These are phyloP conservation scores for Scenedesmus sp. DNA, from an alignment of 163 green algal genomes.

Conservation along the genomic window DNA sequence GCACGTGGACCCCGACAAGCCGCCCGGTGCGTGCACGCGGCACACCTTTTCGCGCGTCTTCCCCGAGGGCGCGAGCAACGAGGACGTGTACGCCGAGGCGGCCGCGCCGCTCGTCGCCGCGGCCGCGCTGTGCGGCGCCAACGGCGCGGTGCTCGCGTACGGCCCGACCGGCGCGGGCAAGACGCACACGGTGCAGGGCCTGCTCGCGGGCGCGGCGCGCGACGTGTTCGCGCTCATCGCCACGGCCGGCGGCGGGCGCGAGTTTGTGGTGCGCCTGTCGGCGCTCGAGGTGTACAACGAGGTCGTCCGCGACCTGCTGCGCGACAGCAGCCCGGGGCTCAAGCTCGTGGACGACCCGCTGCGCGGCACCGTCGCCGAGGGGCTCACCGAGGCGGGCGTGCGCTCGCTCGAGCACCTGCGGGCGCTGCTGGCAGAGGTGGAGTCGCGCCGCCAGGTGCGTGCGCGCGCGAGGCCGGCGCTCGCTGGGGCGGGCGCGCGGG, in stretches of 20 bases:
- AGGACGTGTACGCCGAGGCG: slow-evolving; percentile 27
- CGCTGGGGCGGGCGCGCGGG: too few relatives aligned
- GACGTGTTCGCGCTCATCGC: slow-evolving; percentile 66
- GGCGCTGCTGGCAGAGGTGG: slow-evolving; percentile 60
- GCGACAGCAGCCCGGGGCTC: slow-evolving; percentile 44
- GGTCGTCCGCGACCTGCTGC: slow-evolving; percentile 60
- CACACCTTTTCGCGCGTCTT: slow-evolving; percentile 38
- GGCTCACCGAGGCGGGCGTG: slow-evolving; percentile 66
- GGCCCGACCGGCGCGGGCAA: slow-evolving; percentile 73
- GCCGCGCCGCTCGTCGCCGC: slow-evolving; percentile 14
- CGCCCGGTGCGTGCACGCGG: too few relatives aligned
- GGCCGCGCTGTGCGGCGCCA: slow-evolving; percentile 18
- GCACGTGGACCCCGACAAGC: slow-evolving; percentile 8
- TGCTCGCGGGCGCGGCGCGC: slow-evolving; percentile 52
- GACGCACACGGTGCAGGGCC: slow-evolving; percentile 67
- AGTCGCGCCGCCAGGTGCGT: slow-evolving; percentile 53
- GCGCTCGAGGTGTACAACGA: slow-evolving; percentile 80
- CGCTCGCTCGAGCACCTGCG: slow-evolving; percentile 56
- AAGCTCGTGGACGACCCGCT: slow-evolving; percentile 66
- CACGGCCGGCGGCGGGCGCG: slow-evolving; percentile 26
- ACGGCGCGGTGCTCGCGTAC: slow-evolving; percentile 69
- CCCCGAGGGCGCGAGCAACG: slow-evolving; percentile 2
- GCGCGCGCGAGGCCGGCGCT: too few relatives aligned
- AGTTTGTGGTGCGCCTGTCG: slow-evolving; percentile 61
- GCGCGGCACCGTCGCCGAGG: slow-evolving; percentile 59